Evolutionary conservation across 2,329 filamentous ascomycete species (phyloP).

Genomic region (Neofusicoccum kwambonambiense): DNA sequence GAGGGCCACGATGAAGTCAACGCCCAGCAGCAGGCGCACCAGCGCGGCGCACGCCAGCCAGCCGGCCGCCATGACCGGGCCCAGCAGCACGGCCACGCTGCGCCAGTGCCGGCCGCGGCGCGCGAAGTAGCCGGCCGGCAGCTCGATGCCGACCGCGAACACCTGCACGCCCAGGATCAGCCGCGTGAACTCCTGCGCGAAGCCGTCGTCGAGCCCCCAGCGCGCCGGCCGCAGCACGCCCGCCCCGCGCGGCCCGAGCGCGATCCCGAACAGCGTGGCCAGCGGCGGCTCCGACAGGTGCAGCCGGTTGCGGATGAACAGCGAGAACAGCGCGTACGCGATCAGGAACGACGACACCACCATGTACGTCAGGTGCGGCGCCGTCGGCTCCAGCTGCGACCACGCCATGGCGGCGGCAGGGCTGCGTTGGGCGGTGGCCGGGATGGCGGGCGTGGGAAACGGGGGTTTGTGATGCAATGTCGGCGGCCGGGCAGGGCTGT

Average conservation of each 20-base stretch:
- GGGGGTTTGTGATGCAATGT: no score
- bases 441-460: no score
- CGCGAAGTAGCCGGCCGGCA: constrained; percentile 46
- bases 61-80: constrained; percentile 52
- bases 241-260: constrained; percentile 43
- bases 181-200: constrained; percentile 43
- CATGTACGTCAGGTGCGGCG: constrained; percentile 47
- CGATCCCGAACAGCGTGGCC: constrained; percentile 46
- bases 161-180: constrained; percentile 48
- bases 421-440: no score
- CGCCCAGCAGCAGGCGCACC: constrained; percentile 48
- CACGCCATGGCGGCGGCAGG: constrained; percentile 32
- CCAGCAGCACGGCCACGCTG: constrained; percentile 50
- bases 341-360: constrained; percentile 47
- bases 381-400: constrained; percentile 48
- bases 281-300: constrained; percentile 51
- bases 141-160: constrained; percentile 38
- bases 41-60: constrained; percentile 50
- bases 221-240: constrained; percentile 39
- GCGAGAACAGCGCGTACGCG: constrained; percentile 46
- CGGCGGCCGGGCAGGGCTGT: no score
- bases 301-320: constrained; percentile 47
- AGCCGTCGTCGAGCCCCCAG: constrained; percentile 45
- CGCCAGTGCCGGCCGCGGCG: constrained; percentile 49
- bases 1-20: constrained; percentile 46